phyloP scores from a whole-genome alignment of 352 stramenopile genomes.

The Pythium coloratum region DNA sequence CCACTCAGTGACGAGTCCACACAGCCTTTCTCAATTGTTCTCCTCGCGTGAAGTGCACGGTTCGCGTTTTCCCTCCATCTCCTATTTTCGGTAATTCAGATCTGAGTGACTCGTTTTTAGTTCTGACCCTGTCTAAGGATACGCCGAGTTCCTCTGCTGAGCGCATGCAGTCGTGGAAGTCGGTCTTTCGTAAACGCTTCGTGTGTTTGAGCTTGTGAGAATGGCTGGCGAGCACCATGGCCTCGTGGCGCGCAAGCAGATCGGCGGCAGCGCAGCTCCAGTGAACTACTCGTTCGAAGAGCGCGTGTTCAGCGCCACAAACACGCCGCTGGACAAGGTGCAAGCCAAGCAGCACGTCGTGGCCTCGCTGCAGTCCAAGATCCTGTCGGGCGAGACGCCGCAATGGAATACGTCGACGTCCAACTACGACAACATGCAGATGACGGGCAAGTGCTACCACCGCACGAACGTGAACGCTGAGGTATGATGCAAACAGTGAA shows the following conservation, averaged over 20 bases:
- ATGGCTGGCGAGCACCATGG: conserved; percentile 17
- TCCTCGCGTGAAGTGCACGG: neutral
- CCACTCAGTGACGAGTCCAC: too few species aligned
- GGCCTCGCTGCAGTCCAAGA: conserved; percentile 57
- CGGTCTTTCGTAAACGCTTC: neutral
- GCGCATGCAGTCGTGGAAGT: neutral
- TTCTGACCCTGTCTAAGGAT: conserved; percentile 12
- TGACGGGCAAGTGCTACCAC: conserved; percentile 75
- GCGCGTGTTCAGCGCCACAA: conserved; percentile 62
- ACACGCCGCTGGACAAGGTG: conserved; percentile 58
- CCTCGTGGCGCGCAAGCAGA: conserved; percentile 51
- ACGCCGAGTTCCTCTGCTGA: neutral
- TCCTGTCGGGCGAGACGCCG: conserved; percentile 53
- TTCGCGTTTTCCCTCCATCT: neutral
- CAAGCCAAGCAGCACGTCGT: conserved; percentile 63
- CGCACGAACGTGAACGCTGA: conserved; percentile 77
- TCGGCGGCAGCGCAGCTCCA: conserved; percentile 55
- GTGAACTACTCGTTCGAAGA: conserved; percentile 76
- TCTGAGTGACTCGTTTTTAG: conserved; percentile 12
- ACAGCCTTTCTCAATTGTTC: neutral
- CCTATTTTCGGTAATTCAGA: conserved; percentile 27
- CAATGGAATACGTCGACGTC: conserved; percentile 66
- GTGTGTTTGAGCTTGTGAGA: neutral
- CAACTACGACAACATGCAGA: conserved; percentile 74
- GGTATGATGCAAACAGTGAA: conserved; percentile 30